phyloP scores from a whole-genome alignment of 2,329 filamentous ascomycete genomes.

The Fusarium sp. region DNA sequence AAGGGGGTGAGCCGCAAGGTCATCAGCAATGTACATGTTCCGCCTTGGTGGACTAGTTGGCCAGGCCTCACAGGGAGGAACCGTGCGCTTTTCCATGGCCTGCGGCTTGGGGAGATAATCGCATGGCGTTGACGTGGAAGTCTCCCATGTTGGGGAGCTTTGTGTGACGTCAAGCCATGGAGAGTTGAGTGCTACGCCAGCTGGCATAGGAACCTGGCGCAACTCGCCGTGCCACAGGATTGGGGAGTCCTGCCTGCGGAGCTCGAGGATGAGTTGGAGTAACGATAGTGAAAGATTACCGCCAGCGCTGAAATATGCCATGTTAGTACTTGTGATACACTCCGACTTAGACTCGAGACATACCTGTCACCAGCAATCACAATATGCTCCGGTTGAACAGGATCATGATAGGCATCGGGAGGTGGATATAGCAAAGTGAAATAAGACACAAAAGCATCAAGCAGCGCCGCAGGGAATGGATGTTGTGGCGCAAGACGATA shows the following conservation, averaged over 20 bases:
- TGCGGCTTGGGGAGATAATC: slow-evolving; percentile 64
- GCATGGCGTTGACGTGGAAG: slow-evolving; percentile 43
- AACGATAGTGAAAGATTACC: slow-evolving; percentile 76
- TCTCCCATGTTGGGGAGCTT: slow-evolving; percentile 53
- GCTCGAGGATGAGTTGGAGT: slow-evolving; percentile 74
- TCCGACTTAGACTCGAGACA: not conserved
- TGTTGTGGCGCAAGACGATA: slow-evolving; percentile 81
- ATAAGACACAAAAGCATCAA: slow-evolving; percentile 80
- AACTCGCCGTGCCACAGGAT: slow-evolving; percentile 70
- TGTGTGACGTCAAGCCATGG: slow-evolving; percentile 80
- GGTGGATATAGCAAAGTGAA: slow-evolving; percentile 79
- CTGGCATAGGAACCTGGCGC: slow-evolving; percentile 73
- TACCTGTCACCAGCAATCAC: slow-evolving; percentile 78
- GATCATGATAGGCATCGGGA: slow-evolving; percentile 71
- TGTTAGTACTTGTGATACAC: slow-evolving; percentile 23
- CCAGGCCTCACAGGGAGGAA: slow-evolving; percentile 65
- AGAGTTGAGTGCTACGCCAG: slow-evolving; percentile 69
- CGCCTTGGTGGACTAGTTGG: slow-evolving; percentile 64
- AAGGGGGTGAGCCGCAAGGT: slow-evolving; percentile 72
- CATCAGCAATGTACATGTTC: slow-evolving; percentile 66
- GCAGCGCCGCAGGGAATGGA: slow-evolving; percentile 78
- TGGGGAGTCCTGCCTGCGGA: slow-evolving; percentile 58
- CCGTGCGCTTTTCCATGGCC: slow-evolving; percentile 40
- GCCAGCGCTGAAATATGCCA: slow-evolving; percentile 66
- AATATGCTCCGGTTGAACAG: slow-evolving; percentile 73